Percentiles rank a stretch among this genome's conserved stretches.
These are phyloP conservation scores for Fagus crenata DNA, from an alignment of 306 rosid genomes.

Conservation along the genomic window DNA sequence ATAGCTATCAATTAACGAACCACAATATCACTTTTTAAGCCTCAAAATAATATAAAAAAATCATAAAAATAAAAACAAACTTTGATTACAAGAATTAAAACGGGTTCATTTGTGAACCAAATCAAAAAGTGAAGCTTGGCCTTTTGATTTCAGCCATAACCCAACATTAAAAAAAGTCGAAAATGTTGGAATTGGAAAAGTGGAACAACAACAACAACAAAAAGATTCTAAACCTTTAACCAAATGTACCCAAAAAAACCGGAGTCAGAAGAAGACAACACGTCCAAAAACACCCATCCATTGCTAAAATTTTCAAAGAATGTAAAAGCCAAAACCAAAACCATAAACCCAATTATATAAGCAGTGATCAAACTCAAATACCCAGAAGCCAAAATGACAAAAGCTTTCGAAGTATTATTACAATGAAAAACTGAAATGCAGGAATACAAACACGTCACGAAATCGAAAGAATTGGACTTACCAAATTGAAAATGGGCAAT, in stretches of 20 bases:
- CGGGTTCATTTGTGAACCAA: neutral
- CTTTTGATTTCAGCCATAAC: neutral
- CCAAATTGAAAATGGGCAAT: conserved; percentile 35
- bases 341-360: neutral
- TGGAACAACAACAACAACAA: neutral
- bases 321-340: conserved; percentile 5
- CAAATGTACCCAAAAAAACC: neutral
- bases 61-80: neutral
- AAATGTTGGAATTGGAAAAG: neutral
- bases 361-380: neutral
- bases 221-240: neutral
- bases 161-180: neutral
- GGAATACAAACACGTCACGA: neutral
- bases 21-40: conserved; percentile 32
- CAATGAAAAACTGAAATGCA: conserved; percentile 16
- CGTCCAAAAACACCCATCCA: neutral
- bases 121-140: neutral
- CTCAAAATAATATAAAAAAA: neutral
- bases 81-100: conserved; percentile 11
- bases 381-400: conserved; percentile 22
- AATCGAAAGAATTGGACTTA: conserved; percentile 27
- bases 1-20: neutral
- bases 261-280: neutral
- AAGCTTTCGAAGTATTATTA: conserved; percentile 14
- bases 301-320: neutral